Base-by-base conservation (phyloP, 768 basidiomycete genomes). In the Galerina marginata region DNA sequence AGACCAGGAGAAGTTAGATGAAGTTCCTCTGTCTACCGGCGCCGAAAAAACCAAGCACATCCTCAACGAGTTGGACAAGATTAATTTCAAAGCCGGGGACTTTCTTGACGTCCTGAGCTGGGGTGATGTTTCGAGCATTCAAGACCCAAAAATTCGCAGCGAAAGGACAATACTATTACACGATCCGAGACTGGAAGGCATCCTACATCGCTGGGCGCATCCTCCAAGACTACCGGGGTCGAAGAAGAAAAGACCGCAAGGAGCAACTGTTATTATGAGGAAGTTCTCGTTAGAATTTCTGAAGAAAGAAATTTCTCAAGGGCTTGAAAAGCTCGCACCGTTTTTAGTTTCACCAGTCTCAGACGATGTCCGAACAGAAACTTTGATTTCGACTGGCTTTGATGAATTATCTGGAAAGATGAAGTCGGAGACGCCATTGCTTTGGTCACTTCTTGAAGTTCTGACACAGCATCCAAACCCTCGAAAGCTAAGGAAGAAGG, bases 321-420 rank as follows among this genome's bases (percentile, higher is more conserved):
- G 50, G 25, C 33, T 58, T 10, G 57, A 58, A 23, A 36, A 36
- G 2, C 57, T 58, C 4, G 57, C 57, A 9, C 33, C 37, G 11
- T 20, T n/a, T 15, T n/a, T 58, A n/a, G 1, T 6, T 2, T 58
- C 57, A 20, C 39, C 58, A 6, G 33, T 42, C 2, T 14, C 23
- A 11, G 58, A 54, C 6, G 51, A 60, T 26, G 51, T 60, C 10
- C 23, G 46, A 3, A 54, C 23, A 16, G 38, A 43, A 10, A 40
- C 43, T n/a, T 29, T 60, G 3, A 7, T 20, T 9, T 16, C 20
- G 3, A 60, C 58, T 9, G 54, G 39, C n/a, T 54, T 54, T 37
- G 23, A 38, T 7, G 43, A 44, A n/a, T 20, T 44, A 6, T 6
- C 6, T 6, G 15, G n/a, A n/a, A n/a, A n/a, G n/a, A n/a, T n/a